These are phyloP conservation scores for Onygenales sp. DNA, from an alignment of 2,329 filamentous ascomycete genomes.

Conservation along the genomic window DNA sequence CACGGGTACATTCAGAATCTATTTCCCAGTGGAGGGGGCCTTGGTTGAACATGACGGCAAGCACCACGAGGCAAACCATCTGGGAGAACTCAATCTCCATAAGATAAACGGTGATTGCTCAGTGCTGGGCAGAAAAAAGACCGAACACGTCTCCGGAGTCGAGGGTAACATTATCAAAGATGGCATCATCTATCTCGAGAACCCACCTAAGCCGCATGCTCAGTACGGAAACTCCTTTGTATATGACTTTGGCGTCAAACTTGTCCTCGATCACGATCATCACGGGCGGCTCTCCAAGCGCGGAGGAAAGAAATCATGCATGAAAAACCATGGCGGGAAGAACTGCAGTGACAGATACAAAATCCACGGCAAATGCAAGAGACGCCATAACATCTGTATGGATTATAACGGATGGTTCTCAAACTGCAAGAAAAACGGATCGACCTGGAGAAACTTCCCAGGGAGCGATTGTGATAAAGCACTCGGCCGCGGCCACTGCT, in stretches of 20 bases:
- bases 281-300: background rate
- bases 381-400: background rate
- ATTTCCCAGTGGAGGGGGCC: conserved; percentile 5
- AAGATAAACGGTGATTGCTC: conserved; percentile 1
- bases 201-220: background rate
- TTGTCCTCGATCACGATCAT: background rate
- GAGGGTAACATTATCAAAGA: conserved; percentile 6
- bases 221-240: conserved; percentile 1
- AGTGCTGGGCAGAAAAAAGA: conserved; percentile 2
- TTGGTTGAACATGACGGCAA: background rate
- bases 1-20: conserved; percentile 1
- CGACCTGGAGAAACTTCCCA: conserved; percentile 1
- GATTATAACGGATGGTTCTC: conserved; percentile 2
- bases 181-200: conserved; percentile 4
- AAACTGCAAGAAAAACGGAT: conserved; percentile 1
- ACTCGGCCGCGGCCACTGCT: conserved; percentile 1
- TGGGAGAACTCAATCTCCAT: conserved; percentile 1
- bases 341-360: conserved; percentile 6
- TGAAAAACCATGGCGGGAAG: conserved; percentile 2
- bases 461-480: conserved; percentile 3
- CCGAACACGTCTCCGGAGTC: conserved; percentile 1
- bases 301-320: background rate
- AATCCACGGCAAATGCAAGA: conserved; percentile 3
- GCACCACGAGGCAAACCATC: conserved; percentile 2
- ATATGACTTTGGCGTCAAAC: conserved; percentile 4